Percentiles rank a stretch among this genome's conserved stretches.
Evolutionary conservation across 495 filamentous ascomycete species (phyloP).

Genomic region (Neurospora pannonica): DNA sequence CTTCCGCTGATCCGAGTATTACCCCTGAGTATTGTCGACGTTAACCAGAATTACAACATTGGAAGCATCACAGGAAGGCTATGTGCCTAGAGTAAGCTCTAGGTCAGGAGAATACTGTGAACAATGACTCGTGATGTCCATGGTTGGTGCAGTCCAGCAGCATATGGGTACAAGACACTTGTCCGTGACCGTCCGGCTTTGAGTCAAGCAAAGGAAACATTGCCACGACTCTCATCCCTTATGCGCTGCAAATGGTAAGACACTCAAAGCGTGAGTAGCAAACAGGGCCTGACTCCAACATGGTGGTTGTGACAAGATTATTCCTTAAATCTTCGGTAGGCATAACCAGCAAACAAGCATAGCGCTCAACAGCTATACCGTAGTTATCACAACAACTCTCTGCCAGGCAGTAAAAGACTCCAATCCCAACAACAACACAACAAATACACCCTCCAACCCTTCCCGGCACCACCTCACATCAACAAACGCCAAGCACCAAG

Average conservation of each 20-base stretch:
- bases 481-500: constrained; percentile 94
- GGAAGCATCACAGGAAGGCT: not conserved
- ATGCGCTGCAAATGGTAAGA: not conserved
- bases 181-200: not conserved
- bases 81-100: not conserved
- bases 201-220: not conserved
- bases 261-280: not conserved
- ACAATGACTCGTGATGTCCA: not conserved
- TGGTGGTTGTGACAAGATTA: not conserved
- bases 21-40: not conserved
- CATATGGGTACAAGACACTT: not conserved
- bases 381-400: not conserved
- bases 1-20: not conserved
- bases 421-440: not conserved
- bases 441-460: not conserved
- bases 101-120: not conserved
- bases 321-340: not conserved
- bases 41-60: not conserved
- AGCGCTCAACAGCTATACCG: not conserved
- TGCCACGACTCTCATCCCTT: not conserved
- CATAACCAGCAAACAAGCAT: not conserved
- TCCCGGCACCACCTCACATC: constrained; percentile 28
- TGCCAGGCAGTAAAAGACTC: not conserved
- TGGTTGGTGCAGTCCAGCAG: not conserved
- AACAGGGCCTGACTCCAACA: not conserved